phyloP scores from a whole-genome alignment of 2,329 filamentous ascomycete genomes.

The Hymenoscyphus fraxineus region DNA sequence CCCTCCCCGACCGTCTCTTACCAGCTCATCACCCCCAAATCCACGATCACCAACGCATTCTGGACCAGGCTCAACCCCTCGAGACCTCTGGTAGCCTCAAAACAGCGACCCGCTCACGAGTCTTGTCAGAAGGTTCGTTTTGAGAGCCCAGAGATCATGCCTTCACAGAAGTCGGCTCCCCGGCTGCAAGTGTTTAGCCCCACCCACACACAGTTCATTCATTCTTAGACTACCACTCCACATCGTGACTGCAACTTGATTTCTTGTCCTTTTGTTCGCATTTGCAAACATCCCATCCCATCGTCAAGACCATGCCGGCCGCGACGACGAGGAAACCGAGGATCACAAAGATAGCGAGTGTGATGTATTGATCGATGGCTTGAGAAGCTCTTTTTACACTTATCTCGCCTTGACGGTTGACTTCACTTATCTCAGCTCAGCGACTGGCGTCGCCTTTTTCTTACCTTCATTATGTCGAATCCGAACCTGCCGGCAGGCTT shows the following conservation, averaged over 20 bases:
- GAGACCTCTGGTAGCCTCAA: slow-evolving; percentile 14
- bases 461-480: slow-evolving; percentile 39
- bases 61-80: slow-evolving; percentile 11
- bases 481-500: slow-evolving; percentile 43
- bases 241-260: slow-evolving; percentile 6
- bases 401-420: slow-evolving; percentile 28
- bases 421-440: slow-evolving; percentile 20
- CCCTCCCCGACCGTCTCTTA: slow-evolving; percentile 7
- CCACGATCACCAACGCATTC: neutral
- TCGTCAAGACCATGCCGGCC: slow-evolving; percentile 22
- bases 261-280: slow-evolving; percentile 17
- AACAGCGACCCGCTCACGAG: slow-evolving; percentile 18
- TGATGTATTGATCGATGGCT: slow-evolving; percentile 25
- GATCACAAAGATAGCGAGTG: neutral
- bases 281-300: slow-evolving; percentile 27
- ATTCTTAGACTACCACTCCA: slow-evolving; percentile 8
- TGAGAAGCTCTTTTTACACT: slow-evolving; percentile 21
- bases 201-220: neutral
- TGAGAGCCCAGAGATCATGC: slow-evolving; percentile 1
- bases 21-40: neutral
- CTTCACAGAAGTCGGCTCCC: neutral
- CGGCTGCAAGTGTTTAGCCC: neutral
- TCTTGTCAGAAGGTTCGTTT: slow-evolving; percentile 23
- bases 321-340: slow-evolving; percentile 13
- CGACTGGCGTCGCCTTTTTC: slow-evolving; percentile 28